Evolutionary conservation across 2,329 filamentous ascomycete genomes (phyloP).

Genomic region (Ophiostoma sp.): DNA sequence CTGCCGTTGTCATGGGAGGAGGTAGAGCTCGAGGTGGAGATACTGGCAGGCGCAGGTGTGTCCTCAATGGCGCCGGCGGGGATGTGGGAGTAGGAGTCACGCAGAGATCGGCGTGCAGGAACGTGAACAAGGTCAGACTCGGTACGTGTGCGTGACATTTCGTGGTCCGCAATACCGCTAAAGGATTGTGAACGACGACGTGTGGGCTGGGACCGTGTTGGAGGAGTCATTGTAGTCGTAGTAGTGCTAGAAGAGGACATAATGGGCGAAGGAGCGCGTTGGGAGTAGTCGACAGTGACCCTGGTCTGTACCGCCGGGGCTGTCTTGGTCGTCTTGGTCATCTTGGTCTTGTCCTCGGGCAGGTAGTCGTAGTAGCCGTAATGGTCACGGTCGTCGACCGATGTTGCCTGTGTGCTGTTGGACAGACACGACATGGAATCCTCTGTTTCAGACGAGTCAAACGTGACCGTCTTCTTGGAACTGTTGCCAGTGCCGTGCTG

Average conservation of each 20-base stretch:
- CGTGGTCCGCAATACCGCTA: background rate
- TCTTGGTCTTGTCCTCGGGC: background rate
- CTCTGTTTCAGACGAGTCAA: constrained; percentile 24
- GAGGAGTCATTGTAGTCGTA: background rate
- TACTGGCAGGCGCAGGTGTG: background rate
- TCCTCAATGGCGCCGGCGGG: background rate
- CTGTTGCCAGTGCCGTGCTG: background rate
- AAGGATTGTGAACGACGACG: constrained; percentile 15
- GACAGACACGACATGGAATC: constrained; percentile 27
- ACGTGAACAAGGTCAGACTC: background rate
- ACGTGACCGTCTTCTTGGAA: constrained; percentile 21
- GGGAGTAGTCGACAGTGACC: background rate
- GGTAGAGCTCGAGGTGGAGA: background rate
- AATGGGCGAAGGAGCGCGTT: background rate
- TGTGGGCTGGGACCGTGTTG: background rate
- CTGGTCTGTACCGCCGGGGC: background rate
- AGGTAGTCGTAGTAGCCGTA: constrained; percentile 3
- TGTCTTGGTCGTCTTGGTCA: too few relatives aligned
- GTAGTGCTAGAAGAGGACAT: background rate
- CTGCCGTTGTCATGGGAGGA: background rate
- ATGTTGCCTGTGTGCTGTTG: constrained; percentile 29
- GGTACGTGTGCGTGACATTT: background rate
- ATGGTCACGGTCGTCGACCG: constrained; percentile 16
- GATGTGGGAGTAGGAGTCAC: background rate
- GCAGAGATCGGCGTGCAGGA: background rate